Base-by-base conservation (phyloP, 2,329 filamentous ascomycete species). In the Xylariaceae sp. region DNA sequence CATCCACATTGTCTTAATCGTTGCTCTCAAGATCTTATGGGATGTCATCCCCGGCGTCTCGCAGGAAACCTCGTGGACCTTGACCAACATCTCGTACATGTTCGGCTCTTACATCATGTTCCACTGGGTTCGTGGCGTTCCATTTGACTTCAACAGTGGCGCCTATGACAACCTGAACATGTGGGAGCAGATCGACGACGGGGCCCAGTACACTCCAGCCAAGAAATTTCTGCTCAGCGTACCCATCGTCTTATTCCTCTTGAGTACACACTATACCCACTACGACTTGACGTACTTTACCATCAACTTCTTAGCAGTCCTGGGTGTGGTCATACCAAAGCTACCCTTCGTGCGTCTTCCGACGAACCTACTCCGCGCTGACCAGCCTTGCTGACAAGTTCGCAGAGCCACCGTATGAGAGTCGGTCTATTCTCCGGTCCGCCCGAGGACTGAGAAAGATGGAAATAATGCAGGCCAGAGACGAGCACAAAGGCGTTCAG, bases 141-240 rank as follows among this genome's bases (percentile, higher is more conserved):
- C 92, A 5, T 98, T 98, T 57, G 92, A 98, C 62, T 98, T 98
- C 74, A 98, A 98, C 58, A 83, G 86, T 36, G 92, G 92, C 39
- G 92, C 92, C 50, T 98, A 96, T 63, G 92, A 98, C 71, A 96
- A 98, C 62, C 74, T 98, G 56, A 98, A 96, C 68, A 96, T 98
- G 92, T 98, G 92, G 92, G 92, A 98, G 68, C 92, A 98, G 67
- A 98, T 98, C 60, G 92, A 98, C 68, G 93, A 96, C 54, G 92
- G 92, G 29, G 92, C 92, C 51, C 92, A 98, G 61, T 98, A 96
- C 67, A 98, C 92, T 1, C 92, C 92, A 4, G 86, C 92, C 46
- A 98, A 98, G 72, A 98, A 98, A 64, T 98, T 98, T 56, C 71
- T 98, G 39, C 79, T 96, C 50, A 87, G 83, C 53, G 90, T 96